Base-by-base conservation (phyloP, 2,329 filamentous ascomycete genomes). In the Diaporthe sp. region DNA sequence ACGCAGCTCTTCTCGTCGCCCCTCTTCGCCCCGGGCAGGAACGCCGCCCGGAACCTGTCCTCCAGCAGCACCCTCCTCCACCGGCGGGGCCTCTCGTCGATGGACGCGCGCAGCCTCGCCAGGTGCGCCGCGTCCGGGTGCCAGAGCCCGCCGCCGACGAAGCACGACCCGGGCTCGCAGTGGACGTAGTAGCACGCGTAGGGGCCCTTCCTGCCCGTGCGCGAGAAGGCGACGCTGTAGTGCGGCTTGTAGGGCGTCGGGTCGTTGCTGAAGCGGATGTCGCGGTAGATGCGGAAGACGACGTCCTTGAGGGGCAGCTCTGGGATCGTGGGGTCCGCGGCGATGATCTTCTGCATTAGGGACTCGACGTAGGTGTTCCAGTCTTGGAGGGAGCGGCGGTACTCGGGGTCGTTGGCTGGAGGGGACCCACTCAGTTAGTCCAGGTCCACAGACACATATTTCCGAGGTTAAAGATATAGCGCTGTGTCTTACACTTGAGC, bases 101-200 rank as follows among this genome's bases (percentile, higher is more conserved):
- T 93, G 81, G 93, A 93, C 44, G 89, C 88, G 75, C 96, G 91
- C 82, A 98, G 85, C 77, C 89, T 88, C 49, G 89, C 89, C 20
- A 97, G 85, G n/a, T 92, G 87, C 6, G 86, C 85, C 2, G 90
- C 89, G 71, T 95, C 94, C 2, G 95, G 94, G 80, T 93, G 90
- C 94, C 94, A 98, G 22, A 97, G 85, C 1, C 96, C 95, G 63
- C 94, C 95, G 75, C 94, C 95, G 57, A 97, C 87, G 79, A 96
- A 94, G 81, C 91, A 93, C 70, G 89, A 86, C 3, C 87, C 87
- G 15, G 95, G 95, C 82, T 96, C 91, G 78, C 94, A 89, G 83
- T 98, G 95, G 28, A 98, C 85, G 85, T 98, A 98, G 85, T 98
- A 98, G 81, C 92, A 93, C 9, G 95, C 95, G 83, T 97, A 97